Base-by-base conservation (phyloP, 202 grass and related monocot species). In the Setaria viridis region DNA sequence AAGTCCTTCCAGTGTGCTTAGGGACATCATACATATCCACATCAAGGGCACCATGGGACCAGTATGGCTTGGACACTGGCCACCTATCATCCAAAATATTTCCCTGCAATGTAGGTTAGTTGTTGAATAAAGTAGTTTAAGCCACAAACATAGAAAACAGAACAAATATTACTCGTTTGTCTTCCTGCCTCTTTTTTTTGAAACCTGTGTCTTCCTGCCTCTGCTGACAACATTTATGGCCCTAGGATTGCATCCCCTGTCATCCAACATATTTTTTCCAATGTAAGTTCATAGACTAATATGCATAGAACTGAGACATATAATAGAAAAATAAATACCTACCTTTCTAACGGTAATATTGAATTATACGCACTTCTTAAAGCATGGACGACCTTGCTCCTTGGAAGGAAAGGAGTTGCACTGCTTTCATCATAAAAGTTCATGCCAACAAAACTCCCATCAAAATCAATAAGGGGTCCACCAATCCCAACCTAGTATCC, bases 391-490 rank as follows among this genome's bases (percentile, higher is more conserved):
- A 77, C 69, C 65, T 58, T 77, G 25, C 25, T 34, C 15, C 33
- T 8, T 34, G 73, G 62, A 7, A 77, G 6, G 50, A 85, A 42
- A 85, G 82, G 73, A 6, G 62, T 85, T 77, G n/a, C 19, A 32
- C 14, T 3, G 3, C 62, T 45, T 43, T 32, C 63, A 85, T 85
- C 39, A 46, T 77, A 85, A 45, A 85, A 85, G 41, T 69, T 85
- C 83, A 85, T 69, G 11, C 83, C 73, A 21, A 77, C 16, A 85
- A 78, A 37, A 37, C 17, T 11, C 63, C 83, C 83, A 69, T 69
- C 64, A 69, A 43, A 58, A 78, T 2, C 69, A 85, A 70, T 35
- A 60, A 85, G 83, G 45, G 83, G 63, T 1, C 74, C 74, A 60
- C 83, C 74, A 49, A 78, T 85, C 17, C 83, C 74, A 60, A 41